Evolutionary conservation across 176 grass and related monocot genomes (phyloP), one percentile per base, ranked within the genome.

Genomic region (Urochloa ruziziensis): DNA sequence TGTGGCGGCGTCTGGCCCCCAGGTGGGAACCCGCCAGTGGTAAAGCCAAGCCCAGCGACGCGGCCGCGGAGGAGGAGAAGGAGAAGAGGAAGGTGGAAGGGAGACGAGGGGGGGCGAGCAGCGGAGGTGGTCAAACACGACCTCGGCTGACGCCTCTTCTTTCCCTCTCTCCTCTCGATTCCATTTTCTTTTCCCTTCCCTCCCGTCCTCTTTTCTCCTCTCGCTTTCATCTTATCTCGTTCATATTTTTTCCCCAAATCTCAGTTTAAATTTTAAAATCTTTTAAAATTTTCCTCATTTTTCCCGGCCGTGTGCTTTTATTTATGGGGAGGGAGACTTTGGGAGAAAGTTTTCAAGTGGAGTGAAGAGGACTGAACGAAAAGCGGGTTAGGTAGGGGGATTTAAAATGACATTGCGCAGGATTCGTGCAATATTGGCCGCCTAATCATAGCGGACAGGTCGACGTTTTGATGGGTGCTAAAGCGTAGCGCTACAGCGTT

Each of bases 11-110:
- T 74, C 68, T 23, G 44, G 33, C 52, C 52, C 51, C 40, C 73
- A 30, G 62, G 86, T 91, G 77, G 77, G 86, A 85, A 82, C 87
- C 67, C 81, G 77, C 81, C 81, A 76, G 56, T 78, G 82, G 61
- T 14, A 65, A 71, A 86, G 48, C 70, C 83, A 82, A 82, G 67
- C 25, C 66, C 58, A 86, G 30, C 57, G 8, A 79, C 48, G 66
- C 4, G 54, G 34, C 47, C 47, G 77, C 46, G 47, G 81, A 67
- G 23, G 44, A 64, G 32, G 62, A 30, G 21, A n/a, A 2, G 19
- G 19, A 52, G 35, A 46, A 48, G 21, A 42, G 70, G 68, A 59
- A 70, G 40, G 52, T 34, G 17, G 49, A 40, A 24, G 48, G 40
- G 52, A 27, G 51, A 14, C 29, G 30, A 74, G 32, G 53, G 19